Evolutionary conservation across 345 rosid species (phyloP).

Genomic region (Nasturtium officinale): DNA sequence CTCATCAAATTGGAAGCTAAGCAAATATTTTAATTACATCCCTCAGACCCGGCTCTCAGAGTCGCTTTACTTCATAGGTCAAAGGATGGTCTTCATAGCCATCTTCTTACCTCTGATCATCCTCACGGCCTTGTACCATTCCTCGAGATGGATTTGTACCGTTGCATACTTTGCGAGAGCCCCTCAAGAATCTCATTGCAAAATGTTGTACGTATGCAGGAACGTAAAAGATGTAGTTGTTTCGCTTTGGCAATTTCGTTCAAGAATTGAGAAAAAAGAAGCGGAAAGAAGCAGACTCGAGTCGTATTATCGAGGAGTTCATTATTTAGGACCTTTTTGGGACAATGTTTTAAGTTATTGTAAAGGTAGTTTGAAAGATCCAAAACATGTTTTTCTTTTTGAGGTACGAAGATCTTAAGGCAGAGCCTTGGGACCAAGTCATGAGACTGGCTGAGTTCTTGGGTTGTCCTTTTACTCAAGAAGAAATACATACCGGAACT

Average conservation of each 20-base stretch:
- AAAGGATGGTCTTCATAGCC: too few species aligned
- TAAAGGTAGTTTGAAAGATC: constrained; percentile 49
- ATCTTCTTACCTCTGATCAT: too few species aligned
- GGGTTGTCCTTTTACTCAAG: constrained; percentile 44
- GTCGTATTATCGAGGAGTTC: constrained; percentile 48
- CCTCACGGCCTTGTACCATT: too few species aligned
- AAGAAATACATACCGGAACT: constrained; percentile 39
- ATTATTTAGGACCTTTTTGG: constrained; percentile 53
- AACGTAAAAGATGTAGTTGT: not conserved
- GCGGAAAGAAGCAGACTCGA: constrained; percentile 24
- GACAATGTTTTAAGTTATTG: constrained; percentile 54
- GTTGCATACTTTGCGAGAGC: not conserved
- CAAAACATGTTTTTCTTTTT: constrained; percentile 46
- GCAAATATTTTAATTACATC: too few species aligned
- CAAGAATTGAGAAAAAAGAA: not conserved
- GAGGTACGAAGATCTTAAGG: constrained; percentile 51
- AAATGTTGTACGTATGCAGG: not conserved
- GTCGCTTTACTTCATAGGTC: too few species aligned
- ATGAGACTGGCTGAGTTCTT: constrained; percentile 47
- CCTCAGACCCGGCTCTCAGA: too few species aligned
- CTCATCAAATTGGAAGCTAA: too few species aligned
- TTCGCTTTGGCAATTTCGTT: not conserved
- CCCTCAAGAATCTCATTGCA: not conserved
- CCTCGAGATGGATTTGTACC: not conserved
- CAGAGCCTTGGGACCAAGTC: constrained; percentile 31